Percentiles rank a stretch among this genome's conserved stretches.
phyloP scores from a whole-genome alignment of 2,329 filamentous ascomycete species.

The Fusarium solani-melongenae region DNA sequence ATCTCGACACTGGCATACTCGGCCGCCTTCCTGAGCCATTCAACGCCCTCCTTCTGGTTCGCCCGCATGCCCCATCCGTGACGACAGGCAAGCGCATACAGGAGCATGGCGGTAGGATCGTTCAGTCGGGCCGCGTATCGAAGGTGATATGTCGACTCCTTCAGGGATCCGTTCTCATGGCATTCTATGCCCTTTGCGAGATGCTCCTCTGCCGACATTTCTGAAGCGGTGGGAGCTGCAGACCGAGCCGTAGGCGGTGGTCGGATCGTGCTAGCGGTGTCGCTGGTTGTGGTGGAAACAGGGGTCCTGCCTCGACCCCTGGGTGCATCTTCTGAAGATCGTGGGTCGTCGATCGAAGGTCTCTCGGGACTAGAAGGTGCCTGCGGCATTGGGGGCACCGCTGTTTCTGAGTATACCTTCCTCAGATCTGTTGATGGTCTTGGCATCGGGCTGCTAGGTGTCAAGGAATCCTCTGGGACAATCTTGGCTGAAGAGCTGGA shows the following conservation, averaged over 20 bases:
- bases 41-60: slow-evolving; percentile 88
- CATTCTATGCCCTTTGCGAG: slow-evolving; percentile 89
- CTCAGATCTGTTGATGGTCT: slow-evolving; percentile 63
- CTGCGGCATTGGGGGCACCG: slow-evolving; percentile 50
- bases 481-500: slow-evolving; percentile 63
- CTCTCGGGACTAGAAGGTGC: slow-evolving; percentile 58
- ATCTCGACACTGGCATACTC: slow-evolving; percentile 86
- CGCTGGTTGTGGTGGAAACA: slow-evolving; percentile 61
- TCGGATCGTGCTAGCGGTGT: slow-evolving; percentile 65
- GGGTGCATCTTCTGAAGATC: slow-evolving; percentile 60
- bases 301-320: slow-evolving; percentile 62
- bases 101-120: slow-evolving; percentile 92
- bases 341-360: slow-evolving; percentile 57
- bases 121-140: slow-evolving; percentile 87
- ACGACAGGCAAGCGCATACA: slow-evolving; percentile 93
- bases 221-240: slow-evolving; percentile 67
- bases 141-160: slow-evolving; percentile 96
- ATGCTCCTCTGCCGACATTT: slow-evolving; percentile 87
- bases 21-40: slow-evolving; percentile 92
- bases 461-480: slow-evolving; percentile 52
- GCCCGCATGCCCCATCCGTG: slow-evolving; percentile 98
- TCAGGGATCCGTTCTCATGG: slow-evolving; percentile 87
- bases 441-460: slow-evolving; percentile 46
- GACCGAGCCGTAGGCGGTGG: slow-evolving; percentile 55
- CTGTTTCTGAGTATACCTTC: slow-evolving; percentile 61